Percentiles rank a stretch among this genome's conserved stretches.
These are phyloP conservation scores for Schwanniomyces yamadae DNA, from an alignment of 805 yeast species.

Conservation along the genomic window DNA sequence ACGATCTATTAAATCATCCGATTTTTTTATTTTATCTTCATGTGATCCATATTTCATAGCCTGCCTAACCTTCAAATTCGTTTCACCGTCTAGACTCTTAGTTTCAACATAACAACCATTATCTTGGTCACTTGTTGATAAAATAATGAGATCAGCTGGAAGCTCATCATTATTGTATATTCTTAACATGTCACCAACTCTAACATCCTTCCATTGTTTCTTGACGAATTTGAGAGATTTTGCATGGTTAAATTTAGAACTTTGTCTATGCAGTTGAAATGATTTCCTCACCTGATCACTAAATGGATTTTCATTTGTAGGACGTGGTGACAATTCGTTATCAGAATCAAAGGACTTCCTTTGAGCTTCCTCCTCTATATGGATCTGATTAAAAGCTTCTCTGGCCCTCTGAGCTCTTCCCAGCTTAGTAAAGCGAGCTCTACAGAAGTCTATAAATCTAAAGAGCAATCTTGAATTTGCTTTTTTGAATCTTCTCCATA, in stretches of 20 bases:
- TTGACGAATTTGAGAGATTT: conserved; percentile 30
- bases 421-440: conserved; percentile 31
- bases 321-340: conserved; percentile 12
- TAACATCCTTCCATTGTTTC: conserved; percentile 65
- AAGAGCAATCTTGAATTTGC: conserved; percentile 31
- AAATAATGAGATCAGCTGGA: conserved; percentile 71
- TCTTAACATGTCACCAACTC: conserved; percentile 72
- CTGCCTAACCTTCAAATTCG: conserved; percentile 74
- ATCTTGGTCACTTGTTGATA: conserved; percentile 70
- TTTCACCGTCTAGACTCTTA: conserved; percentile 44
- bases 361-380: conserved; percentile 1
- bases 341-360: conserved; percentile 38
- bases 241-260: conserved; percentile 10
- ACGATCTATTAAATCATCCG: conserved; percentile 38
- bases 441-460: conserved; percentile 23
- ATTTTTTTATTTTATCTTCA: conserved; percentile 39
- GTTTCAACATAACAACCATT: conserved; percentile 64
- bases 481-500: conserved; percentile 73
- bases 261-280: conserved; percentile 16
- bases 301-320: conserved; percentile 16
- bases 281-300: conserved; percentile 11
- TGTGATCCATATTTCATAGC: conserved; percentile 61
- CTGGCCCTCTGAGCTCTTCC: conserved; percentile 34
- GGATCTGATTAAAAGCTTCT: conserved; percentile 10
- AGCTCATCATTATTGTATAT: conserved; percentile 69